Evolutionary conservation across 225 moss, liverwort and hornwort genomes (phyloP).

Genomic region (Ulota crispa): DNA sequence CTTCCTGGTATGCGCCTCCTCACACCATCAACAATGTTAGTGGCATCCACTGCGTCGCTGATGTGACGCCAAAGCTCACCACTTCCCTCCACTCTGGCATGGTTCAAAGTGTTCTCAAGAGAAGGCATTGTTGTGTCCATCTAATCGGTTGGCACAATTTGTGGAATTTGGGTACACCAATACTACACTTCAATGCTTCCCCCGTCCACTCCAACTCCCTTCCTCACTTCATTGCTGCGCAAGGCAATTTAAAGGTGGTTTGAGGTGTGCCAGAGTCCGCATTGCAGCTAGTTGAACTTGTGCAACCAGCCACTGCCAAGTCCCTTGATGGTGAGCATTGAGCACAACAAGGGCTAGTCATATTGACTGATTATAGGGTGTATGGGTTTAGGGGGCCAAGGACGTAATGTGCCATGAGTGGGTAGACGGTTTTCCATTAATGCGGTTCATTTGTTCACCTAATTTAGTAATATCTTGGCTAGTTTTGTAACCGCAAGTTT

Average conservation of each 20-base stretch:
- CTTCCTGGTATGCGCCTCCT: slow-evolving; percentile 6
- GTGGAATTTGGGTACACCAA: slow-evolving; percentile 21
- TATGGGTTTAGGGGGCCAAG: too few relatives aligned
- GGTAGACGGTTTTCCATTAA: too few relatives aligned
- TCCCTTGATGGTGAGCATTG: too few relatives aligned
- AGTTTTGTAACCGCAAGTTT: too few relatives aligned
- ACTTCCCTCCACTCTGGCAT: slow-evolving; percentile 17
- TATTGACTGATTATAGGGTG: too few relatives aligned
- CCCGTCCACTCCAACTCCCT: slow-evolving; percentile 24
- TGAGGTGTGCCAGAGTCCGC: too few relatives aligned
- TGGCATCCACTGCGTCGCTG: slow-evolving; percentile 13
- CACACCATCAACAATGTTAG: not conserved
- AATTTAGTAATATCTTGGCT: too few relatives aligned
- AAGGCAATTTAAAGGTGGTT: not conserved
- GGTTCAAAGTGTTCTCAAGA: slow-evolving; percentile 9
- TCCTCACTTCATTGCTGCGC: slow-evolving; percentile 18
- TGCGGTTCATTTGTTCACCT: too few relatives aligned
- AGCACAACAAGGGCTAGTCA: too few relatives aligned
- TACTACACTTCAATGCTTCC: slow-evolving; percentile 15
- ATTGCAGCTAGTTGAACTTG: too few relatives aligned
- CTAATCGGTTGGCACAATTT: not conserved
- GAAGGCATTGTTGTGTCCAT: not conserved
- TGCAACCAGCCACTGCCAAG: not conserved
- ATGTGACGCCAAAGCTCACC: slow-evolving; percentile 5
- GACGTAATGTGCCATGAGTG: too few relatives aligned